A percentile compares a stretch with the other conserved stretches of the same genome.
These are phyloP conservation scores for Clonostachys sp. DNA, from an alignment of 2,329 filamentous ascomycete species.

Conservation along the genomic window DNA sequence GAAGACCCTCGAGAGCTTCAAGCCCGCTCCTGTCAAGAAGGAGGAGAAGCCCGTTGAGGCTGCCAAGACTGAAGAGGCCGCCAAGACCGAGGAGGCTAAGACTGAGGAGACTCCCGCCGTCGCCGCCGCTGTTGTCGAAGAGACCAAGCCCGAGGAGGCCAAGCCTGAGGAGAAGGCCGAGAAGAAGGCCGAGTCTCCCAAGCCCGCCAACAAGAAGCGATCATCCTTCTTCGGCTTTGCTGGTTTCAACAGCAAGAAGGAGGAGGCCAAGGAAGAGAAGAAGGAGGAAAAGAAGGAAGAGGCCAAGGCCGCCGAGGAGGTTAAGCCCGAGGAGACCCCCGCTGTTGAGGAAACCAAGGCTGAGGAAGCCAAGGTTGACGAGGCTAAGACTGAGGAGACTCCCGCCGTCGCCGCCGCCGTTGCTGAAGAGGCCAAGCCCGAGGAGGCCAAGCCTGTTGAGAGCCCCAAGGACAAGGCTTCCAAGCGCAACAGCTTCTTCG, in stretches of 20 bases:
- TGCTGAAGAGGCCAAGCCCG: conserved; percentile 21
- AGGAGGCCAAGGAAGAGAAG: conserved; percentile 43
- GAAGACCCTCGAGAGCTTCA: conserved; percentile 69
- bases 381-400: conserved; percentile 25
- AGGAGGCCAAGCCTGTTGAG: conserved; percentile 34
- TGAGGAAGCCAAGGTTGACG: conserved; percentile 19
- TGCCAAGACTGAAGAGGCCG: conserved; percentile 21
- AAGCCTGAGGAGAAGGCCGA: conserved; percentile 24
- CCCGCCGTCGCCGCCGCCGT: conserved; percentile 22
- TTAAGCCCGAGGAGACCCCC: conserved; percentile 21
- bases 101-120: conserved; percentile 30
- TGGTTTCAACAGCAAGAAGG: conserved; percentile 50
- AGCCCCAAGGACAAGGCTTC: conserved; percentile 41
- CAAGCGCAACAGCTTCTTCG: conserved; percentile 56
- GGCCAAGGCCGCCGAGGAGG: conserved; percentile 21
- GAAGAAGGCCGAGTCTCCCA: conserved; percentile 54
- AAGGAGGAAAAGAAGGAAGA: conserved; percentile 15
- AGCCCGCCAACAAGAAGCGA: conserved; percentile 63
- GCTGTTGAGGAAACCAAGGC: conserved; percentile 28
- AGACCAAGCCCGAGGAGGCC: conserved; percentile 10
- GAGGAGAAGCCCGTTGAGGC: conserved; percentile 30
- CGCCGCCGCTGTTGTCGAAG: conserved; percentile 29
- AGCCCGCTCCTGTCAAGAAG: conserved; percentile 39
- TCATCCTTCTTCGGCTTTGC: conserved; percentile 52
- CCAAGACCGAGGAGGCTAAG: conserved; percentile 23